Conservation (phyloP, 2,329 filamentous ascomycete species). For the Colletotrichum cereale region DNA sequence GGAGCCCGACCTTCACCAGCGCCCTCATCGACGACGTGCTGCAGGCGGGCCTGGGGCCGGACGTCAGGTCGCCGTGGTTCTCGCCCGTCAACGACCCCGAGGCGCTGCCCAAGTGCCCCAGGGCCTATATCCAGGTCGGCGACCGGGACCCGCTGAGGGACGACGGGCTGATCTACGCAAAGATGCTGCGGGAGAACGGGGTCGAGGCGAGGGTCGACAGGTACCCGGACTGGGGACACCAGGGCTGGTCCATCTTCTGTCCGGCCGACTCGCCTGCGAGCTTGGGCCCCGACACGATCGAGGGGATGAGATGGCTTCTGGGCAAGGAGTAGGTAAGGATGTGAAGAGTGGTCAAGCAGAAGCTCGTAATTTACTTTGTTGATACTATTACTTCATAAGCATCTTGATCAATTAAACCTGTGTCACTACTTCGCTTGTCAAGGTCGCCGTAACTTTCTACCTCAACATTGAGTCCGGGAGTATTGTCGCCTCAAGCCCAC, state of each 20-base stretch:
- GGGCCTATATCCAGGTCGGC: slow-evolving; percentile 62
- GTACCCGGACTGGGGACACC: slow-evolving; percentile 31
- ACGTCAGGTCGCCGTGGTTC: slow-evolving; percentile 47
- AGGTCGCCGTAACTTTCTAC: no score
- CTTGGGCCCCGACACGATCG: slow-evolving; percentile 25
- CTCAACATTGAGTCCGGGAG: no score
- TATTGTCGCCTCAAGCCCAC: no score
- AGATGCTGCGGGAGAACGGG: slow-evolving; percentile 57
- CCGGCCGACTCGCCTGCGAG: slow-evolving; percentile 1
- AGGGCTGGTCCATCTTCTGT: slow-evolving; percentile 24
- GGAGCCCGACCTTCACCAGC: slow-evolving; percentile 50
- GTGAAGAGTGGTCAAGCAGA: not conserved
- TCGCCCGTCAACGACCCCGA: slow-evolving; percentile 50
- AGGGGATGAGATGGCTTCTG: slow-evolving; percentile 32
- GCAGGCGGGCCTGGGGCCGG: slow-evolving; percentile 46
- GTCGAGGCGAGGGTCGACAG: slow-evolving; percentile 58
- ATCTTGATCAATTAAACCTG: no score
- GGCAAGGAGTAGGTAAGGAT: not conserved
- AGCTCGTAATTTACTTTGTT: not conserved
- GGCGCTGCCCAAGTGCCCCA: slow-evolving; percentile 53
- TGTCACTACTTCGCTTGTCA: no score
- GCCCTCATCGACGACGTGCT: slow-evolving; percentile 47
- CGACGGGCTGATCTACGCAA: slow-evolving; percentile 65
- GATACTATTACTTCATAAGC: no score
- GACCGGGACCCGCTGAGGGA: slow-evolving; percentile 65